Evolutionary conservation across 1,284 basidiomycete genomes (phyloP).

Genomic region (Ustilago shanxiensis): DNA sequence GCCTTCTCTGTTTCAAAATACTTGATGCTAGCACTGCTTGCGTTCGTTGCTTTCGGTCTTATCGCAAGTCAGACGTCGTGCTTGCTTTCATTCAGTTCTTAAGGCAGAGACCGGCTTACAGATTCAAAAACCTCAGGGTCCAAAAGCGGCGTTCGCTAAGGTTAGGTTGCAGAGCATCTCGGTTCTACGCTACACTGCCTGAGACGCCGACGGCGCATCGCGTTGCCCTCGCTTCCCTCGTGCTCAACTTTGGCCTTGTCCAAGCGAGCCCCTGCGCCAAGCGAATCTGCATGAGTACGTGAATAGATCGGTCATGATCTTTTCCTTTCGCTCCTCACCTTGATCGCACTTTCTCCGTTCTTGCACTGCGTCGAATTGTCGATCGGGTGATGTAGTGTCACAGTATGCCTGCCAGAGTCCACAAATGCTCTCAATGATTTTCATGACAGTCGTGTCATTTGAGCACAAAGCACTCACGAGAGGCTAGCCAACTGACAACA

Average conservation of each 20-base stretch:
- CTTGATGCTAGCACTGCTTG: no score
- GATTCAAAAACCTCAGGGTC: not conserved
- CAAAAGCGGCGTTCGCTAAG: not conserved
- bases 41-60: no score
- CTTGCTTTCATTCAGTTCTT: not conserved
- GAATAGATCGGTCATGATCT: not conserved
- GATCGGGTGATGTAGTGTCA: not conserved
- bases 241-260: not conserved
- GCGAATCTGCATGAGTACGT: not conserved
- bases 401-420: no score
- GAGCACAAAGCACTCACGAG: not conserved
- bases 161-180: constrained; percentile 4
- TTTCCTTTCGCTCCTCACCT: not conserved
- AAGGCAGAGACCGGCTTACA: no score
- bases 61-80: no score
- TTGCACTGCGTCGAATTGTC: not conserved
- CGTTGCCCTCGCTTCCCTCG: not conserved
- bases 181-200: not conserved
- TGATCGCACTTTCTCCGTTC: not conserved
- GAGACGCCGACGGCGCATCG: constrained; percentile 2
- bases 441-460: no score
- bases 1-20: no score
- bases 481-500: no score
- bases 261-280: constrained; percentile 8
- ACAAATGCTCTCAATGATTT: no score